Percentiles rank a stretch among this genome's conserved stretches.
Evolutionary conservation across 495 filamentous ascomycete genomes (phyloP).

Genomic region (Darksidea phi): DNA sequence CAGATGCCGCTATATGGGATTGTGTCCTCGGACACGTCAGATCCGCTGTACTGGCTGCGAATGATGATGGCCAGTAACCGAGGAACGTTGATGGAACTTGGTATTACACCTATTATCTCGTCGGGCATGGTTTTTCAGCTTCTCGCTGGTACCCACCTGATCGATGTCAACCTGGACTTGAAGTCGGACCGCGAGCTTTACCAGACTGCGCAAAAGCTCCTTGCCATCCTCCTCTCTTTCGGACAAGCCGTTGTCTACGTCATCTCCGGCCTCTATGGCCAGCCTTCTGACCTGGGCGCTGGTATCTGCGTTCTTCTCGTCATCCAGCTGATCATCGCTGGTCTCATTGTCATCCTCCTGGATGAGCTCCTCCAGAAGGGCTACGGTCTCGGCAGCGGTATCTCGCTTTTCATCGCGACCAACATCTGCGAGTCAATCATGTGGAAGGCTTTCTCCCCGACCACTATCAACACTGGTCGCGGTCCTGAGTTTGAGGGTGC

Average conservation of each 20-base stretch:
- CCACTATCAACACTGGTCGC: constrained; percentile 98
- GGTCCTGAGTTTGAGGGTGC: constrained; percentile 99
- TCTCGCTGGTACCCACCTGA: constrained; percentile 97
- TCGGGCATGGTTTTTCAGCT: constrained; percentile 99
- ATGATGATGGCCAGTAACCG: constrained; percentile 99
- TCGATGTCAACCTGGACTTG: constrained; percentile 90
- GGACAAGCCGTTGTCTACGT: constrained; percentile 97
- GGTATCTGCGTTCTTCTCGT: constrained; percentile 97
- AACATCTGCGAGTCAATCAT: constrained; percentile 99
- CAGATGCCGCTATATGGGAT: constrained; percentile 76
- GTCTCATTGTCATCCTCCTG: constrained; percentile 97
- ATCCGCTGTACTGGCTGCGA: constrained; percentile 98
- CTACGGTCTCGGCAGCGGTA: constrained; percentile 96
- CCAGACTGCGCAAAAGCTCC: constrained; percentile 99
- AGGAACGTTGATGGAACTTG: constrained; percentile 97
- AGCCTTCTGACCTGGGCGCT: constrained; percentile 90
- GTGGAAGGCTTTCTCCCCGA: constrained; percentile 99
- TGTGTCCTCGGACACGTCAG: constrained; percentile 69
- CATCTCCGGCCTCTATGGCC: constrained; percentile 95
- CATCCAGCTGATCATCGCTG: constrained; percentile 92
- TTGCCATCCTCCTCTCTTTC: constrained; percentile 95
- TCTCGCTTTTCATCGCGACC: constrained; percentile 99
- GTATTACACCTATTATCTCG: constrained; percentile 98
- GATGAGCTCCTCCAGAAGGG: constrained; percentile 99
- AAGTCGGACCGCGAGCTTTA: constrained; percentile 99